These are phyloP conservation scores for Trypanosoma caninum DNA, from an alignment of 208 protist species.

Conservation along the genomic window DNA sequence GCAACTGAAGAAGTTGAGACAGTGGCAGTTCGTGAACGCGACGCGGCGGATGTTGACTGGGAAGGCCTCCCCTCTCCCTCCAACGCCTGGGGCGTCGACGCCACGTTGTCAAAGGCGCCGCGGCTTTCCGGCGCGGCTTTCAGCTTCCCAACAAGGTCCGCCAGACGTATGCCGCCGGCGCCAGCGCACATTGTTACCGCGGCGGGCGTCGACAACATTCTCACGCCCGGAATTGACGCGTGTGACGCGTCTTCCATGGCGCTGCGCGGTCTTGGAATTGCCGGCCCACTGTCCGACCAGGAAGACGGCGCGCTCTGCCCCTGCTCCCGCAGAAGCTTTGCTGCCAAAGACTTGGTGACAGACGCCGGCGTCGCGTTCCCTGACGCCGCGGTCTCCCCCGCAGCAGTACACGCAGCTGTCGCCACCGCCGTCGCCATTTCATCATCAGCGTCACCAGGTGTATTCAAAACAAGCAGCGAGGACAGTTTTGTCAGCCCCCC, in stretches of 20 bases:
- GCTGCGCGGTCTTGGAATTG: constrained; percentile 51
- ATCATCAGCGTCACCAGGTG: constrained; percentile 13
- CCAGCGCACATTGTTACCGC: constrained; percentile 9
- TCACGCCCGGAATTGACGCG: constrained; percentile 2
- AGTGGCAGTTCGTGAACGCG: too few species aligned
- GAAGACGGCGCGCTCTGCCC: too few species aligned
- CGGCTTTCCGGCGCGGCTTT: constrained; percentile 14
- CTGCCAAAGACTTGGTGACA: too few species aligned
- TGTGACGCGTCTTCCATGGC: constrained; percentile 22
- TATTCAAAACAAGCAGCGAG: constrained; percentile 62
- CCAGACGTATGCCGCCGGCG: constrained; percentile 2
- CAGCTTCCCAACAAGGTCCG: constrained; percentile 28
- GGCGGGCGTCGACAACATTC: not conserved
- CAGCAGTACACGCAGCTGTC: too few species aligned
- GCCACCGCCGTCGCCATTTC: not conserved
- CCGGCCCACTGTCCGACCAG: not conserved
- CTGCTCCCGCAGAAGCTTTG: constrained; percentile 1
- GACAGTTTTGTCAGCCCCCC: constrained; percentile 70
- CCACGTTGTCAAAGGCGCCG: not conserved
- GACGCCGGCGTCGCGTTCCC: constrained; percentile 2
- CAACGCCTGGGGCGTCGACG: constrained; percentile 6
- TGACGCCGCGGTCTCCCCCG: too few species aligned
- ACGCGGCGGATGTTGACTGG: too few species aligned
- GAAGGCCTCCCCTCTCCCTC: too few species aligned
- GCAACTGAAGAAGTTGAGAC: too few species aligned